Evolutionary conservation across 2,329 filamentous ascomycete genomes (phyloP).

Genomic region (Aspergillus hiratsukae): DNA sequence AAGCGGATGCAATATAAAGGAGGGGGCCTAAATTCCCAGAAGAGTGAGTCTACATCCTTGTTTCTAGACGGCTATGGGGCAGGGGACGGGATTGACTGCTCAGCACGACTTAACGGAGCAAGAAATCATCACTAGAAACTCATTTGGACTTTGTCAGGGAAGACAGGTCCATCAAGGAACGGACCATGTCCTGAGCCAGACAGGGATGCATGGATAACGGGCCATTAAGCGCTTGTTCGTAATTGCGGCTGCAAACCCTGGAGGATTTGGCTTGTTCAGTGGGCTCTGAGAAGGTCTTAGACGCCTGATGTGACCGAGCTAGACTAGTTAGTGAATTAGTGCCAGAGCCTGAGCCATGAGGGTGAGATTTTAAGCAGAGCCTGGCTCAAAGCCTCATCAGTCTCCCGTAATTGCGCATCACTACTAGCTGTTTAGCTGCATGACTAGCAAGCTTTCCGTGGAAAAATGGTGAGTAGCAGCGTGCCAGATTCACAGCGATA

Average conservation of each 20-base stretch:
- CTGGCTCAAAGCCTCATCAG: not conserved
- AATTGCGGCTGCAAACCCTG: constrained; percentile 15
- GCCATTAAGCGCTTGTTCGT: constrained; percentile 15
- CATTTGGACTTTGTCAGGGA: not conserved
- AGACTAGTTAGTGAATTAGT: not conserved
- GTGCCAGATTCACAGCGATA: not conserved
- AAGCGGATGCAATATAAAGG: not conserved
- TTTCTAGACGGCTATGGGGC: constrained; percentile 2
- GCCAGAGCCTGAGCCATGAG: not conserved
- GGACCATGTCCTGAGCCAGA: not conserved
- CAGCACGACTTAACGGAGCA: not conserved
- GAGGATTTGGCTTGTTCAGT: constrained; percentile 6
- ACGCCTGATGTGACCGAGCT: not conserved
- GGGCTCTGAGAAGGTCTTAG: not conserved
- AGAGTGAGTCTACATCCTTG: not conserved
- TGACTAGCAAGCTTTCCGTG: not conserved
- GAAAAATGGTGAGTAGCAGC: not conserved
- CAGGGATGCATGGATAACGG: constrained; percentile 1
- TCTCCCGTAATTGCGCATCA: not conserved
- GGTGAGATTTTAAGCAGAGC: not conserved
- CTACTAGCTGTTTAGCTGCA: not conserved
- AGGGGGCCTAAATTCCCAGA: constrained; percentile 6
- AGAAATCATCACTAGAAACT: not conserved
- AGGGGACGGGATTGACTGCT: not conserved
- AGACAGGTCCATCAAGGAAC: not conserved